Evolutionary conservation across 176 grass and related monocot species (phyloP).

Genomic region (Sorghum bicolor): Sorghum_bicolor_NCBIv3 NC_012871.2:64530501-64531000

Average conservation of each 20-base stretch:
- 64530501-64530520: conserved; percentile 91
- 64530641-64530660: neutral
- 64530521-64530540: conserved; percentile 62
- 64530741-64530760: neutral
- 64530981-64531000: neutral
- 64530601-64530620: neutral
- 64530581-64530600: neutral
- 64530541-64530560: neutral
- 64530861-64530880: neutral
- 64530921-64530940: neutral
- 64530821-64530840: neutral
- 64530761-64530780: neutral
- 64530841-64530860: neutral
- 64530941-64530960: neutral
- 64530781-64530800: neutral
- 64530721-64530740: neutral
- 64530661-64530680: neutral
- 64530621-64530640: neutral
- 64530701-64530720: neutral
- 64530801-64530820: neutral
- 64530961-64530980: neutral
- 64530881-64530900: neutral
- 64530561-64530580: neutral
- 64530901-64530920: neutral
- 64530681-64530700: neutral